Evolutionary conservation across 2,329 filamentous ascomycete genomes (phyloP).

Genomic region (Penicillium sp.): DNA sequence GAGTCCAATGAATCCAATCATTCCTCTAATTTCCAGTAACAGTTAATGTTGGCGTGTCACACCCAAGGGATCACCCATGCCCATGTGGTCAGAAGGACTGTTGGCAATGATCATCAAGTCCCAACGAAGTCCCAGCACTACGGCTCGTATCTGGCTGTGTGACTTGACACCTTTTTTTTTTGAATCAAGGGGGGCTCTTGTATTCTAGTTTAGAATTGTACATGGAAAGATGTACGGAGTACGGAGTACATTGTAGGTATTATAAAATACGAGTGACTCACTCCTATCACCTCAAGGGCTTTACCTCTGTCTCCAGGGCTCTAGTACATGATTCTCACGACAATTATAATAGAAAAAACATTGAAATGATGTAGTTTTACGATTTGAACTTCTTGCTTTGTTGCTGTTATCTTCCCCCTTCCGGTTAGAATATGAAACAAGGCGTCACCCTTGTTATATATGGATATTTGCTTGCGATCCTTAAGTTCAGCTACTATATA

Average conservation of each 20-base stretch:
- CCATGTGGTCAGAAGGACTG: conserved; percentile 18
- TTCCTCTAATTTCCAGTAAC: not conserved
- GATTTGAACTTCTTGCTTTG: not conserved
- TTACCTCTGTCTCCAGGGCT: not conserved
- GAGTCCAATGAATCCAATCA: not conserved
- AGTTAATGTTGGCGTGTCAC: conserved; percentile 3
- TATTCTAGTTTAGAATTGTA: not conserved
- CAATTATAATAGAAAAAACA: not conserved
- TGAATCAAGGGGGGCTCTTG: not conserved
- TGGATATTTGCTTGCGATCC: not conserved
- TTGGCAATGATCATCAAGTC: not conserved
- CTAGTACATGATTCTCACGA: not conserved
- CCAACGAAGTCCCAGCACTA: not conserved
- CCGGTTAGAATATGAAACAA: too few relatives aligned
- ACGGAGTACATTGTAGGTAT: not conserved
- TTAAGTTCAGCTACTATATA: not conserved
- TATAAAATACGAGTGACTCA: not conserved
- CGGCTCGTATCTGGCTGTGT: conserved; percentile 7
- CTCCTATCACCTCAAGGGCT: not conserved
- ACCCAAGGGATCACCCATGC: conserved; percentile 1
- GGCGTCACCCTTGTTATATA: not conserved
- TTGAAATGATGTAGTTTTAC: not conserved
- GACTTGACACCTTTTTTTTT: not conserved
- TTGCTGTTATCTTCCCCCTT: not conserved
- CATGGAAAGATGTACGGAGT: not conserved